A percentile compares a stretch with the other conserved stretches of the same genome.
Evolutionary conservation across 352 stramenopile genomes (phyloP).

Genomic region (Blastocystis sp.): DNA sequence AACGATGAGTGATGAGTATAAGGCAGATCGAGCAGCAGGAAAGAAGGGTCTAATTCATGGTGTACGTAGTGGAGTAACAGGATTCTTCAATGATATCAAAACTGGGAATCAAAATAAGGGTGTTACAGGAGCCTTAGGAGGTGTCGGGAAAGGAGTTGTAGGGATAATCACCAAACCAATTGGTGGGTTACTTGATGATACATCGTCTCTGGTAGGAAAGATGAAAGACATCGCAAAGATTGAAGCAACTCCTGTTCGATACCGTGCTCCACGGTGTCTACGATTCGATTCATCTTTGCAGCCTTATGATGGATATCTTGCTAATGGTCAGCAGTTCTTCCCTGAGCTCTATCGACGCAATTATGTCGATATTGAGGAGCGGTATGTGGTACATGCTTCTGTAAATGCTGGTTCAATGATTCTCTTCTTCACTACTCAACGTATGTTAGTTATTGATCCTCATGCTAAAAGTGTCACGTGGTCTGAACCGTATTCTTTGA

Average conservation of each 20-base stretch:
- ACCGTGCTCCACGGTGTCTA: conserved; percentile 18
- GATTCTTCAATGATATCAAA: conserved; percentile 17
- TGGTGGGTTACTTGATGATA: conserved; percentile 46
- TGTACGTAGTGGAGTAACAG: conserved; percentile 42
- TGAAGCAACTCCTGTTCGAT: not conserved
- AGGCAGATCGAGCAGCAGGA: conserved; percentile 74
- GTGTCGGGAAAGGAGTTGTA: conserved; percentile 75
- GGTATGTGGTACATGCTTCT: conserved; percentile 25
- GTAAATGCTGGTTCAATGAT: not conserved
- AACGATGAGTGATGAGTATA: conserved; percentile 83
- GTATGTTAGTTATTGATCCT: not conserved
- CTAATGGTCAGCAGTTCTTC: conserved; percentile 19
- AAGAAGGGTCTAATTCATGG: conserved; percentile 55
- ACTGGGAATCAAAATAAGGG: not conserved
- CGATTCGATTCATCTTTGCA: not conserved
- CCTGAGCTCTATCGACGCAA: not conserved
- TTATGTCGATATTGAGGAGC: not conserved
- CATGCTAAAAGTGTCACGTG: not conserved
- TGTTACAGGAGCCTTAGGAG: conserved; percentile 68
- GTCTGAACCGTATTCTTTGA: not conserved
- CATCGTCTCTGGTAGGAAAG: conserved; percentile 3
- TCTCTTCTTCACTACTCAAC: conserved; percentile 44
- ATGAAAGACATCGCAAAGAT: conserved; percentile 57
- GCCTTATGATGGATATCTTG: conserved; percentile 30
- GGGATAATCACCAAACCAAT: conserved; percentile 56